phyloP scores from a whole-genome alignment of 768 basidiomycete species.

The Kondoa subrosea region DNA sequence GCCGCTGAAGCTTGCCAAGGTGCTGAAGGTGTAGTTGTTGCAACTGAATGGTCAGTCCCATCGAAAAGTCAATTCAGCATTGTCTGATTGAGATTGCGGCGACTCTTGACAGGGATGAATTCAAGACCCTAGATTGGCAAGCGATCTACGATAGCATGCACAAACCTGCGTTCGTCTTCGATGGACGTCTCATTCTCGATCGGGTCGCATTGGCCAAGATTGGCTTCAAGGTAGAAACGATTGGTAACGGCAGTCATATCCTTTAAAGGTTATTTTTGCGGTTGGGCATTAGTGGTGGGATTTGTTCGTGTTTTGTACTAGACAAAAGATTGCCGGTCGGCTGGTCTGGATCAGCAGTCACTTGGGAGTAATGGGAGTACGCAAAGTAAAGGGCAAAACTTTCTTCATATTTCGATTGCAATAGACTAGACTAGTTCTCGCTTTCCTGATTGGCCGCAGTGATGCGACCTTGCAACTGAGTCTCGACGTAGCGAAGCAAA shows the following conservation, averaged over 20 bases:
- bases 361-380: too few species aligned
- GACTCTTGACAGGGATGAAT: conserved; percentile 53
- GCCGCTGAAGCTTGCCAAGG: conserved; percentile 75
- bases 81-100: neutral
- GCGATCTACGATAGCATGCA: conserved; percentile 71
- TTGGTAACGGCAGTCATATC: conserved; percentile 27
- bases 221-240: conserved; percentile 53
- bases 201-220: conserved; percentile 59
- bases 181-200: conserved; percentile 76
- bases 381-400: neutral
- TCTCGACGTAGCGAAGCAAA: neutral
- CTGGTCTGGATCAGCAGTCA: too few species aligned
- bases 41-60: conserved; percentile 48
- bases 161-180: conserved; percentile 97
- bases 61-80: neutral
- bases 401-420: neutral
- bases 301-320: too few species aligned
- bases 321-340: too few species aligned
- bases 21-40: conserved; percentile 84
- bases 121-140: conserved; percentile 79
- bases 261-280: conserved; percentile 2
- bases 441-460: neutral
- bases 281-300: neutral
- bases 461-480: neutral
- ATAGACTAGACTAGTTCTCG: neutral